Evolutionary conservation across 495 filamentous ascomycete genomes (phyloP), one percentile per base, ranked within the genome.

Genomic region (Neurospora hispaniola): DNA sequence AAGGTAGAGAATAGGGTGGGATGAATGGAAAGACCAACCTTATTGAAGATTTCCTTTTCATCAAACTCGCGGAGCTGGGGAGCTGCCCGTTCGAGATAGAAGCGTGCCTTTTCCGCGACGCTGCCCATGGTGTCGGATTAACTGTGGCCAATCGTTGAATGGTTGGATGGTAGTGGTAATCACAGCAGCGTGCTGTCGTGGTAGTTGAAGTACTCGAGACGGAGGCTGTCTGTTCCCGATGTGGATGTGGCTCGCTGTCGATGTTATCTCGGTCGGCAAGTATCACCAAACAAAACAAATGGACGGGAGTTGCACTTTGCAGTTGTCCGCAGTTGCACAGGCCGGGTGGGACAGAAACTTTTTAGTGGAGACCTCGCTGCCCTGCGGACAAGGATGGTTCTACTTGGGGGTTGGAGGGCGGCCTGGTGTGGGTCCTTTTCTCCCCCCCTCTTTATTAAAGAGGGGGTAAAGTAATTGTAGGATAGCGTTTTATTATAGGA

Each of bases 71-170:
- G 93, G 44, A 99, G 88, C 80, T 97, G 94, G 8, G 94, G 93
- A 43, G 97, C 92, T 7, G 92, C 92, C 74, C 93, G 90, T 83
- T 99, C 96, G 62, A 98, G 86, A 80, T 91, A 97, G 82, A 94
- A 98, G 39, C 95, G 92, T 20, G 94, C 95, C 82, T 97, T 98
- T 79, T 99, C 96, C 74, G 91, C 92, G 54, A 93, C 89, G 62
- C 88, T 88, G 1, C 93, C 89, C 94, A 97, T 97, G 70, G 54
- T 86, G 38, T 46, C 16, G 42, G 43, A 48, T 43, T 70, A 35
- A 42, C 7, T 43, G 11, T 31, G 46, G 69, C 7, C 20, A 20
- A 42, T 48, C 31, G 42, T 7, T 70, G 42, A 8, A 6, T 73
- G 12, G 5, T 69, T 20, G n/a, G 27, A 48, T 59, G 62, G 11